phyloP scores from a whole-genome alignment of 164 flowering plant genomes.

The Platanus orientalis region DNA sequence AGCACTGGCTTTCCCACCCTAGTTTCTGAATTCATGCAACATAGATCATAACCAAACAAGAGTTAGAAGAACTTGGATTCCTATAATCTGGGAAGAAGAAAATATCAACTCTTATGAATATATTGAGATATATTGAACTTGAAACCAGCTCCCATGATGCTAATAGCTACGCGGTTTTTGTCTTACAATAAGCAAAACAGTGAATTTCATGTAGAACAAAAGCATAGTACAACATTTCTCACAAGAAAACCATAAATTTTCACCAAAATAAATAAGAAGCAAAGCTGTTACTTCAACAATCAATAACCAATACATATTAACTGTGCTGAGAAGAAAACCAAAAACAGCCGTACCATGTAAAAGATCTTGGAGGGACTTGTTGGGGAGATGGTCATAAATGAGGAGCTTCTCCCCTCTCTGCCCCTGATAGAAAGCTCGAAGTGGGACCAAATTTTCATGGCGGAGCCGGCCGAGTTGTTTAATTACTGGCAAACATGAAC shows the following conservation, averaged over 20 bases:
- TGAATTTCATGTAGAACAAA: too few relatives aligned
- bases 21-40: conserved; percentile 48
- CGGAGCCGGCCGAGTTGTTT: conserved; percentile 79
- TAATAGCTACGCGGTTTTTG: neutral
- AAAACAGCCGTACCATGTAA: conserved; percentile 60
- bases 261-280: too few relatives aligned
- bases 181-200: too few relatives aligned
- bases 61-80: neutral
- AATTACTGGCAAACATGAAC: conserved; percentile 70
- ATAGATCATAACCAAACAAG: neutral
- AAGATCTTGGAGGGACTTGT: conserved; percentile 67
- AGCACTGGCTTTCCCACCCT: conserved; percentile 73
- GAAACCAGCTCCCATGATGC: neutral
- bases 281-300: neutral
- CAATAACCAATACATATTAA: conserved; percentile 2
- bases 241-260: neutral
- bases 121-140: too few relatives aligned
- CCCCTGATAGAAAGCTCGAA: conserved; percentile 96
- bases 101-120: neutral
- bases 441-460: conserved; percentile 85
- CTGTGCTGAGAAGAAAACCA: neutral
- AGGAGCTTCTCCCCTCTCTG: conserved; percentile 98
- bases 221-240: too few relatives aligned
- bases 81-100: neutral
- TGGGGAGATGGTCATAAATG: conserved; percentile 81